phyloP scores from a whole-genome alignment of 2,329 filamentous ascomycete species.

The Verticillium nubilum region DNA sequence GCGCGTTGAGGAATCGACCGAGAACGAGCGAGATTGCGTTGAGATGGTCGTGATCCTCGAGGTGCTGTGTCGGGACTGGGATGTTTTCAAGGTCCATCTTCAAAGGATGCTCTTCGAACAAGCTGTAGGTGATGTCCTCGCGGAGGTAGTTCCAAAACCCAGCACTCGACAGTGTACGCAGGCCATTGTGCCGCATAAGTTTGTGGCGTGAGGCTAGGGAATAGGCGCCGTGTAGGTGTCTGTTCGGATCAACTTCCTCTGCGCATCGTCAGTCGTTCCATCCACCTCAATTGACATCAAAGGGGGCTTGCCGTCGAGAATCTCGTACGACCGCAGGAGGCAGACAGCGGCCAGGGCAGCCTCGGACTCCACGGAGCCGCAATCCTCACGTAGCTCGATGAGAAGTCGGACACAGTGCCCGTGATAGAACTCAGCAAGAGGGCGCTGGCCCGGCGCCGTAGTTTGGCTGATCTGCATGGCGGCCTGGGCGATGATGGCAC shows the following conservation, averaged over 20 bases:
- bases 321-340: slow-evolving; percentile 42
- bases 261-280: background rate
- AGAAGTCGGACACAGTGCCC: slow-evolving; percentile 30
- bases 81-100: slow-evolving; percentile 31
- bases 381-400: slow-evolving; percentile 26
- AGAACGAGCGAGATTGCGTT: slow-evolving; percentile 37
- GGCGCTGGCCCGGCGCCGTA: slow-evolving; percentile 16
- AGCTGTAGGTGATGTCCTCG: slow-evolving; percentile 48
- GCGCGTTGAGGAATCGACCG: slow-evolving; percentile 35
- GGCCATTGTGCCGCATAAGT: slow-evolving; percentile 14
- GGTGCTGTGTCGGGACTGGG: slow-evolving; percentile 4
- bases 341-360: slow-evolving; percentile 40
- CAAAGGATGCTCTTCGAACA: slow-evolving; percentile 33
- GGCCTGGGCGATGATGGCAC: slow-evolving; percentile 37
- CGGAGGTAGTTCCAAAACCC: slow-evolving; percentile 47
- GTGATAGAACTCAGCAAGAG: slow-evolving; percentile 33
- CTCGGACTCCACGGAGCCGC: slow-evolving; percentile 25
- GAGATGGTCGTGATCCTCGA: slow-evolving; percentile 25
- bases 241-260: slow-evolving; percentile 35
- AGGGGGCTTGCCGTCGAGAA: slow-evolving; percentile 30
- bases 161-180: slow-evolving; percentile 26
- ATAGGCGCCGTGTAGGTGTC: slow-evolving; percentile 39
- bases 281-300: fast-evolving
- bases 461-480: slow-evolving; percentile 33
- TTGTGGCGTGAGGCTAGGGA: slow-evolving; percentile 30